These are phyloP conservation scores for Pulveroboletus sp. DNA, from an alignment of 768 basidiomycete species.

Conservation along the genomic window DNA sequence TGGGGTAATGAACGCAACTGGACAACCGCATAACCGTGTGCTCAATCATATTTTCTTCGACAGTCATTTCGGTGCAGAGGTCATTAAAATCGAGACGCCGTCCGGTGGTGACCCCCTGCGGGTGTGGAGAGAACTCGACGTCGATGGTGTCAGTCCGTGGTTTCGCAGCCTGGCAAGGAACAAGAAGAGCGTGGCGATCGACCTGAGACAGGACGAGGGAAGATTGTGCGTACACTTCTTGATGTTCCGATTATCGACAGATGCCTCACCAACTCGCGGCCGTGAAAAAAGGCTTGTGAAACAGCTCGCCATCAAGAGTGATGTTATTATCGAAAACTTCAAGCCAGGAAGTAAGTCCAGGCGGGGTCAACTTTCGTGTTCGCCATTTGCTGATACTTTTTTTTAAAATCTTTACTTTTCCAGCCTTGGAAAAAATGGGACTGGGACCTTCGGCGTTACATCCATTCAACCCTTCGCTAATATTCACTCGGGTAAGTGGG, in stretches of 20 bases:
- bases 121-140: conserved; percentile 68
- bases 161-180: conserved; percentile 69
- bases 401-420: background rate
- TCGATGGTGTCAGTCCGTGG: conserved; percentile 72
- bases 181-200: conserved; percentile 72
- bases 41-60: background rate
- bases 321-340: conserved; percentile 71
- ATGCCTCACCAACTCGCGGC: too few species aligned
- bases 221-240: conserved; percentile 35
- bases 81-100: conserved; percentile 72
- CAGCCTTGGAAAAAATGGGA: conserved; percentile 70
- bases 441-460: conserved; percentile 57
- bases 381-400: background rate
- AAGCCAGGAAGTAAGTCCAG: conserved; percentile 62
- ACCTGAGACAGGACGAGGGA: conserved; percentile 59
- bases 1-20: conserved; percentile 45
- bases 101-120: conserved; percentile 63
- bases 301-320: conserved; percentile 57
- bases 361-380: background rate
- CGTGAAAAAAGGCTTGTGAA: conserved; percentile 50
- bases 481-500: conserved; percentile 85
- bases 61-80: conserved; percentile 70
- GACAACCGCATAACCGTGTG: background rate
- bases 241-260: background rate
- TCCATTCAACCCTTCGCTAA: conserved; percentile 80